A percentile compares a stretch with the other conserved stretches of the same genome.
Conservation (phyloP, 2,329 filamentous ascomycete species). For the Colletotrichum magnum region DNA sequence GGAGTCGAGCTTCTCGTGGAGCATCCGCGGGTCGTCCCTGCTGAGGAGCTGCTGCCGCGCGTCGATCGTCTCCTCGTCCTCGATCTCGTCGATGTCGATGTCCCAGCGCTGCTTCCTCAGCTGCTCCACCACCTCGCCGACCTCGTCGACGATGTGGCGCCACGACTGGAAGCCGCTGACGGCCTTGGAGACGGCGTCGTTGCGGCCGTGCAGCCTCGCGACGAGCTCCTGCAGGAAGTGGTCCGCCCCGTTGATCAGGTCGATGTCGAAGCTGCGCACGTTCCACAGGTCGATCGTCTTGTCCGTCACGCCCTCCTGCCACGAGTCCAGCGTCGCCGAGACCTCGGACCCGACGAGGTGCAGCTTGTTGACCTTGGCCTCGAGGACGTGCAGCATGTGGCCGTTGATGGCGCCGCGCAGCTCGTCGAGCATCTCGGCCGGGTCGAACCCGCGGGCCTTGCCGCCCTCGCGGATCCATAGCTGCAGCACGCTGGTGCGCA, state of each 20-base stretch:
- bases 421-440: conserved; percentile 76
- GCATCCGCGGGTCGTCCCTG: conserved; percentile 76
- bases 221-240: conserved; percentile 79
- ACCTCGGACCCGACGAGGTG: conserved; percentile 76
- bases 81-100: conserved; percentile 79
- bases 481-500: conserved; percentile 79
- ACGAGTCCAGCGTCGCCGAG: conserved; percentile 71
- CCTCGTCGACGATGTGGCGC: conserved; percentile 79
- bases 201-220: conserved; percentile 79
- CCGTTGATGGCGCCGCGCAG: conserved; percentile 79
- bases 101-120: conserved; percentile 81
- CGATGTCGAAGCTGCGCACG: conserved; percentile 72
- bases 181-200: conserved; percentile 74
- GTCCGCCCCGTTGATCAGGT: conserved; percentile 75
- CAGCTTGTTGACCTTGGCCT: conserved; percentile 74
- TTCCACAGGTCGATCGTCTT: conserved; percentile 76
- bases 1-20: conserved; percentile 72
- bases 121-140: conserved; percentile 73
- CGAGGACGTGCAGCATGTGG: conserved; percentile 75
- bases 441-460: conserved; percentile 76
- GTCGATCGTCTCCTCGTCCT: conserved; percentile 80
- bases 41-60: conserved; percentile 77
- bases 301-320: conserved; percentile 68
- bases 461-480: conserved; percentile 81
- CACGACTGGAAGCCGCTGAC: conserved; percentile 78